These are phyloP conservation scores for Myrica gale DNA, from an alignment of 306 rosid species.

Conservation along the genomic window DNA sequence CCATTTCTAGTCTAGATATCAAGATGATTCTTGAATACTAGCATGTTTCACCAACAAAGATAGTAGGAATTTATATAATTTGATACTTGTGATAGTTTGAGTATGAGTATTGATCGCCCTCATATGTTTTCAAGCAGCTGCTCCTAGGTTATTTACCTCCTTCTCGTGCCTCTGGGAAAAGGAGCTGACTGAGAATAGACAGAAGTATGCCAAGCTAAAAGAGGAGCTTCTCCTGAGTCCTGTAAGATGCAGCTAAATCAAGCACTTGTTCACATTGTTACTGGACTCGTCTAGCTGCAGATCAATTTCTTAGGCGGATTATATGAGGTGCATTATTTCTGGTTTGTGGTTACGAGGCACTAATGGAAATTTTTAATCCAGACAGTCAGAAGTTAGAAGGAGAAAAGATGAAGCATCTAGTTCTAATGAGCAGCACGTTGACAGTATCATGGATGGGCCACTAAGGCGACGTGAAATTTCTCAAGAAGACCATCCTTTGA, in stretches of 20 bases:
- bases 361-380: conserved; percentile 52
- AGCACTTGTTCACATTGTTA: conserved; percentile 11
- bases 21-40: neutral
- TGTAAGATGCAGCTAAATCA: conserved; percentile 48
- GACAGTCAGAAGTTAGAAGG: conserved; percentile 63
- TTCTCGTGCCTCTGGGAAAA: conserved; percentile 62
- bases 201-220: conserved; percentile 59
- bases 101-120: conserved; percentile 37
- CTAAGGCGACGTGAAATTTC: conserved; percentile 60
- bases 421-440: conserved; percentile 34
- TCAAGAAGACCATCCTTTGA: conserved; percentile 76
- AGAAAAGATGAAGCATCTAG: conserved; percentile 36
- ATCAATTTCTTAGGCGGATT: neutral
- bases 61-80: conserved; percentile 4
- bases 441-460: conserved; percentile 49
- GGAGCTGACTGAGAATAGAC: conserved; percentile 52
- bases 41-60: conserved; percentile 10
- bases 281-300: conserved; percentile 16
- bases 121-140: conserved; percentile 53
- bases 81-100: conserved; percentile 25
- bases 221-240: conserved; percentile 71
- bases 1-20: neutral
- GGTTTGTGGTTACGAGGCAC: conserved; percentile 28
- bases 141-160: conserved; percentile 73
- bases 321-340: conserved; percentile 9